Percentiles rank a stretch among this genome's conserved stretches.
Evolutionary conservation across 345 rosid species (phyloP).

Genomic region (Salix brachista): DNA sequence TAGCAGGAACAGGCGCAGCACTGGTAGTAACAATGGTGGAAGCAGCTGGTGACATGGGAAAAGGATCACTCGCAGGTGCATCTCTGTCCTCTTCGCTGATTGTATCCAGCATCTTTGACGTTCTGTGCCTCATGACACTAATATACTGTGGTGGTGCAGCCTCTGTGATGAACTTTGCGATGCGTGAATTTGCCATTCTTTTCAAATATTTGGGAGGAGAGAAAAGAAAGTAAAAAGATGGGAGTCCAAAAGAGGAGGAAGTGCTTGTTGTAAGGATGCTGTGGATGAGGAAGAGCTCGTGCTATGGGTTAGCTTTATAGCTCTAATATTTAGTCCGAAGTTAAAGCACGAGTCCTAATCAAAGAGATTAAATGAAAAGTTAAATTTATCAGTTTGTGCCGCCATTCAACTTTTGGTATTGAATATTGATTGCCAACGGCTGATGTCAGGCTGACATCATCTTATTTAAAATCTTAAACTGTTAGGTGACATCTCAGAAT

Average conservation of each 20-base stretch:
- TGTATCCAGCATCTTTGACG: constrained; percentile 66
- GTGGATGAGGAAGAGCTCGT: constrained; percentile 16
- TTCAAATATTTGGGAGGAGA: not conserved
- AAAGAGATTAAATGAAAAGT: not conserved
- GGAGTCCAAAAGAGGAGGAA: not conserved
- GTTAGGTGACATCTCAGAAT: too few species aligned
- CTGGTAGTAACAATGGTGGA: not conserved
- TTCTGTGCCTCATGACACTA: constrained; percentile 60
- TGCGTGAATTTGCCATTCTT: constrained; percentile 58
- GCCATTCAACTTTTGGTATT: constrained; percentile 30
- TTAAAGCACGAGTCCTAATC: constrained; percentile 27
- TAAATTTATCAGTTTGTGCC: constrained; percentile 25
- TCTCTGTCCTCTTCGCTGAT: constrained; percentile 81
- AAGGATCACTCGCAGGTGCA: constrained; percentile 22
- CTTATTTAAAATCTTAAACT: too few species aligned
- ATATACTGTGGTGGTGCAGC: constrained; percentile 82
- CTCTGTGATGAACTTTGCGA: constrained; percentile 65
- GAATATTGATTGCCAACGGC: constrained; percentile 20
- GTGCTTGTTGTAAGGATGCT: not conserved
- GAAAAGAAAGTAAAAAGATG: not conserved
- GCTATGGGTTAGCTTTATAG: constrained; percentile 20
- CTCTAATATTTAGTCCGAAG: constrained; percentile 20
- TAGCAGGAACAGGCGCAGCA: constrained; percentile 11
- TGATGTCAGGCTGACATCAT: not conserved
- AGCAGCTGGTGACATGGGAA: constrained; percentile 27